Evolutionary conservation across 2,329 filamentous ascomycete genomes (phyloP).

Genomic region (Clarireedia homoeocarpa): DNA sequence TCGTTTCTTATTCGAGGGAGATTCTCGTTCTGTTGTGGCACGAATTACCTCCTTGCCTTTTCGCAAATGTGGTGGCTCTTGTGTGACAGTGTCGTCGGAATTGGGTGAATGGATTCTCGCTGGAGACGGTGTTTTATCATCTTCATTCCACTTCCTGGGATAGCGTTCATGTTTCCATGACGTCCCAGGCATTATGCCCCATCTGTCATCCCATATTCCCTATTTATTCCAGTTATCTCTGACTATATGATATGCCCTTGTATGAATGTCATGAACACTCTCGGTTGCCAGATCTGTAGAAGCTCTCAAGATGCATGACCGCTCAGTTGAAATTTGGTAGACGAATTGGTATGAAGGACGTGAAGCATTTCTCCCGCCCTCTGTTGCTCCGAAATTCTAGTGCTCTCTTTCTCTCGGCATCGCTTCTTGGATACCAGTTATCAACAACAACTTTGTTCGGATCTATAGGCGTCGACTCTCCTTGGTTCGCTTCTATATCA

Average conservation of each 20-base stretch:
- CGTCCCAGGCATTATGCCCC: constrained; percentile 28
- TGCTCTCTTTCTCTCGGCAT: constrained; percentile 10
- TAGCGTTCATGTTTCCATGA: constrained; percentile 28
- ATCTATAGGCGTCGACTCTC: constrained; percentile 4
- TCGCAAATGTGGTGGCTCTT: no score
- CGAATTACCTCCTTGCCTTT: no score
- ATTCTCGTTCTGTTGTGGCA: no score
- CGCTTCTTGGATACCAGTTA: constrained; percentile 7
- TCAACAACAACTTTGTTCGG: constrained; percentile 1
- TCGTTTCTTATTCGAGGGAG: no score
- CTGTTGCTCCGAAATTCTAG: constrained; percentile 12
- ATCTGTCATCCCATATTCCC: constrained; percentile 26
- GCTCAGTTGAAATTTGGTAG: constrained; percentile 22
- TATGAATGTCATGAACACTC: constrained; percentile 22
- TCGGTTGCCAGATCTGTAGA: constrained; percentile 14
- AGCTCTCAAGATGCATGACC: constrained; percentile 25
- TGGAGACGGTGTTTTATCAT: background rate
- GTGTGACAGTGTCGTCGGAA: no score
- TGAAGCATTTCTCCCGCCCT: constrained; percentile 18
- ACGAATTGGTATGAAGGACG: constrained; percentile 26
- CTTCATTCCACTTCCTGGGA: constrained; percentile 6
- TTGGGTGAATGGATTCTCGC: no score
- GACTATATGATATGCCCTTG: constrained; percentile 26
- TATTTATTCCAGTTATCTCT: constrained; percentile 26
- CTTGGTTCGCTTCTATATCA: constrained; percentile 11